A percentile compares a stretch with the other conserved stretches of the same genome.
Evolutionary conservation across 495 filamentous ascomycete species (phyloP).

Genomic region (Penicillium angulare): DNA sequence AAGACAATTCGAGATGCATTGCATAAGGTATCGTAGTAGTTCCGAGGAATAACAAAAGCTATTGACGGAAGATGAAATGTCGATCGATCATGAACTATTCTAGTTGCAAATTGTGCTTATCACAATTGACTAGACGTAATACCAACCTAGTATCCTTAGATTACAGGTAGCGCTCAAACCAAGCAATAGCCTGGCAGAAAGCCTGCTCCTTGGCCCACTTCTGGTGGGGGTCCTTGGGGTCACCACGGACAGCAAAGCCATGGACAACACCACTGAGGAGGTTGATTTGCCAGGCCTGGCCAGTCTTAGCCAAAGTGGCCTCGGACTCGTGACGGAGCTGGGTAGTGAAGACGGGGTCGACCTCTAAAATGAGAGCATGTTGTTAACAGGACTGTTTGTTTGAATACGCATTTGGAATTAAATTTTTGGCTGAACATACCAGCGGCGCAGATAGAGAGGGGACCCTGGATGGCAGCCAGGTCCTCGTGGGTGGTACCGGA

Average conservation of each 20-base stretch:
- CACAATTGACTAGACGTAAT: too few species aligned
- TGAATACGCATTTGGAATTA: too few species aligned
- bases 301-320: conserved; percentile 57
- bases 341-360: conserved; percentile 73
- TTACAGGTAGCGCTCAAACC: conserved; percentile 68
- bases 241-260: conserved; percentile 75
- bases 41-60: too few species aligned
- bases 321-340: conserved; percentile 67
- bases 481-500: conserved; percentile 76
- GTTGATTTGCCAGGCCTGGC: conserved; percentile 76
- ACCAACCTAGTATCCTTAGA: neutral
- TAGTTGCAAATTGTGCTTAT: too few species aligned
- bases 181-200: conserved; percentile 73
- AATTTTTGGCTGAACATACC: conserved; percentile 46
- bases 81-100: neutral
- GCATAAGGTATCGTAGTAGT: too few species aligned
- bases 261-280: conserved; percentile 73
- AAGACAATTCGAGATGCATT: too few species aligned
- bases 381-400: neutral
- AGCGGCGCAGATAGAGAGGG: conserved; percentile 73
- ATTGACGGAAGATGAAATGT: too few species aligned
- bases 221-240: conserved; percentile 55
- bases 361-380: conserved; percentile 48
- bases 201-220: conserved; percentile 86
- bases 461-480: conserved; percentile 65